These are phyloP conservation scores for Hyaloscypha finlandica DNA, from an alignment of 495 filamentous ascomycete genomes.

Conservation along the genomic window DNA sequence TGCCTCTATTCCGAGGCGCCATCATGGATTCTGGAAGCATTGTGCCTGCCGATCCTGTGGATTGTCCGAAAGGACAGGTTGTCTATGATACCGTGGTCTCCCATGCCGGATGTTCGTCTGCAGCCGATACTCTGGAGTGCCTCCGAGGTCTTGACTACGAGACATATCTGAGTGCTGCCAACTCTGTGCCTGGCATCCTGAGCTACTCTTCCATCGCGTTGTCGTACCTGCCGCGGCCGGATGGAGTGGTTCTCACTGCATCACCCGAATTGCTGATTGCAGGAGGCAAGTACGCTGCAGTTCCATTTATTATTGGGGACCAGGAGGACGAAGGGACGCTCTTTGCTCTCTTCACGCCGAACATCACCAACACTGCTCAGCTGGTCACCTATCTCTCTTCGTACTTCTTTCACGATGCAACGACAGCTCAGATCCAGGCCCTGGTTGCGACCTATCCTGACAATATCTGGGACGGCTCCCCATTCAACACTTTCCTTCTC, in stretches of 20 bases:
- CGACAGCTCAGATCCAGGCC: conserved; percentile 36
- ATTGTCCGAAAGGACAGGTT: conserved; percentile 61
- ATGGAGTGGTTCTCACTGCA: conserved; percentile 56
- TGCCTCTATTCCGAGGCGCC: conserved; percentile 66
- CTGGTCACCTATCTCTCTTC: conserved; percentile 60
- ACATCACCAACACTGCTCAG: conserved; percentile 58
- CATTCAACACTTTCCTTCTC: conserved; percentile 63
- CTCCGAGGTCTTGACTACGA: conserved; percentile 60
- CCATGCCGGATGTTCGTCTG: conserved; percentile 57
- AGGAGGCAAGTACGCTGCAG: conserved; percentile 51
- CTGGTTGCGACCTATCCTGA: conserved; percentile 51
- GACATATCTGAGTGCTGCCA: conserved; percentile 62
- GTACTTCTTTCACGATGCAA: conserved; percentile 51
- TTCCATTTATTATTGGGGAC: conserved; percentile 60
- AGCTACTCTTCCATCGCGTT: conserved; percentile 64
- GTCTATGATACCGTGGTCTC: conserved; percentile 65
- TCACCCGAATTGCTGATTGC: conserved; percentile 55
- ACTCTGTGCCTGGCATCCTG: conserved; percentile 64
- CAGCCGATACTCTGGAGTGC: conserved; percentile 61
- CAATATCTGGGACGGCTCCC: conserved; percentile 44
- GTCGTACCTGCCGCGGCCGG: conserved; percentile 66
- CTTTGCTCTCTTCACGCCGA: conserved; percentile 63
- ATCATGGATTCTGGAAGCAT: conserved; percentile 67
- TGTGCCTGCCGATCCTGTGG: conserved; percentile 63
- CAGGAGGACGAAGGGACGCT: conserved; percentile 64